Percentiles rank a stretch among this genome's conserved stretches.
Conservation (phyloP, 78 protist genomes). For the Anaeramoeba flamelloides region DNA sequence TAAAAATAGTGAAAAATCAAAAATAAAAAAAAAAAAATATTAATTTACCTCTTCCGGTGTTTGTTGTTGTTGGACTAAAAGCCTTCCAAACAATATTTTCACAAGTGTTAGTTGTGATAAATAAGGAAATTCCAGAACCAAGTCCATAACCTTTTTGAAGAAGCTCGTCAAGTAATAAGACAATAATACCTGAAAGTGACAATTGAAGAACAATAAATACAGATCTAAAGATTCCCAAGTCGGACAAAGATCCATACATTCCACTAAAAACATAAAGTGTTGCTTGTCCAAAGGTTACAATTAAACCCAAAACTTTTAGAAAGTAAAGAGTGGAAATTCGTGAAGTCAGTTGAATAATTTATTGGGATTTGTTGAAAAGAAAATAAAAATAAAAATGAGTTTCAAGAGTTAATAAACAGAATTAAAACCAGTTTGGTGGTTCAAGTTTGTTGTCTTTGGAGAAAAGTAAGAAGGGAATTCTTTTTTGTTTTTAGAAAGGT, state of each 20-base stretch:
- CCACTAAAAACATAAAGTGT: constrained; percentile 85
- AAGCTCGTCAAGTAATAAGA: constrained; percentile 87
- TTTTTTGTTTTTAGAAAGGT: no score
- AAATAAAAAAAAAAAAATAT: no score
- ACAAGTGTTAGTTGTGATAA: constrained; percentile 99
- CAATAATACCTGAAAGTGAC: constrained; percentile 84
- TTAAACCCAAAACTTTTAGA: constrained; percentile 76
- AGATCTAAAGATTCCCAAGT: constrained; percentile 70
- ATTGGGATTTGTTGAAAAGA: no score
- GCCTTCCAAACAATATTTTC: constrained; percentile 97
- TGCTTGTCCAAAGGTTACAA: constrained; percentile 86
- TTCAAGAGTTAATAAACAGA: neutral
- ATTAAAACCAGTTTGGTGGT: neutral
- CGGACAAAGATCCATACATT: constrained; percentile 86
- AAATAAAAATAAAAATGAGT: neutral
- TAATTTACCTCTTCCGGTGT: constrained; percentile 75
- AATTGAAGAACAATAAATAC: constrained; percentile 88
- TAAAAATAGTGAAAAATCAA: no score
- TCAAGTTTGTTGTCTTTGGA: constrained; percentile 8
- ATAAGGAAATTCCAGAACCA: constrained; percentile 93
- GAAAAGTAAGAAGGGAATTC: constrained; percentile 15
- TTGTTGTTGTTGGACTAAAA: constrained; percentile 91
- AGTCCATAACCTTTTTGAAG: constrained; percentile 98
- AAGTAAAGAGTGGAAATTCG: no score
- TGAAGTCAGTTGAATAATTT: no score